Base-by-base conservation (phyloP, 305 asterid genomes). In the Stenogyne calaminthoides region DNA sequence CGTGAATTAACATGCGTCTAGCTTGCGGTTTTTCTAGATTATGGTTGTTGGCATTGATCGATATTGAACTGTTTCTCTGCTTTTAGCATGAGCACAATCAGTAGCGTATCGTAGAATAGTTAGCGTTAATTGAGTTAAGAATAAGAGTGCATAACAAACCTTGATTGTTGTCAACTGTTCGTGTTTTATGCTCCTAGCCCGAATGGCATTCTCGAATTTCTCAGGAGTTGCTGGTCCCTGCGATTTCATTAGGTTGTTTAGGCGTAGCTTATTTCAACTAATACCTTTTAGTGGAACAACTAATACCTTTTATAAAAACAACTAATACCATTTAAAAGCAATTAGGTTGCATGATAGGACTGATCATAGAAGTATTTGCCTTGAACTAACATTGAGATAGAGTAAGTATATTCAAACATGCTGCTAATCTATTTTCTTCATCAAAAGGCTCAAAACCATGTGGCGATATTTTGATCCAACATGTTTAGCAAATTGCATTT, bases 141-240 rank as follows among this genome's bases (percentile, higher is more conserved):
- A 56, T 11, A 57, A 69, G 14, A 34, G 36, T 47, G 0, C 2
- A 37, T 42, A 46, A 67, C 71, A 27, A 71, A 94, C 97, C 92
- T 87, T 83, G 51, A 81, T 80, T 75, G 77, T 67, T 37, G 61
- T 20, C 5, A 56, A 64, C 16, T 87, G 90, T 15, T 83, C 90
- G 0, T 80, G 84, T 58, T 86, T 88, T 82, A 72, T 67, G 64
- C 88, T 88, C 84, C 83, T 72, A 1, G 78, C 39, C 62, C 73
- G 78, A 59, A 29, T 57, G 32, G 69, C 67, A 37, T 44, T 77
- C 74, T 77, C 81, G 6, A 67, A 77, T 72, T 90, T 93, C 84
- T 90, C 97, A 5, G 96, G 97, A 16, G 99, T 94, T 51, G 80
- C 82, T 29, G 96, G 96, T 7, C 91, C 96, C 98, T 93, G 76